Evolutionary conservation across 441 rosid genomes (phyloP).

Genomic region (Isatis lusitanica): DNA sequence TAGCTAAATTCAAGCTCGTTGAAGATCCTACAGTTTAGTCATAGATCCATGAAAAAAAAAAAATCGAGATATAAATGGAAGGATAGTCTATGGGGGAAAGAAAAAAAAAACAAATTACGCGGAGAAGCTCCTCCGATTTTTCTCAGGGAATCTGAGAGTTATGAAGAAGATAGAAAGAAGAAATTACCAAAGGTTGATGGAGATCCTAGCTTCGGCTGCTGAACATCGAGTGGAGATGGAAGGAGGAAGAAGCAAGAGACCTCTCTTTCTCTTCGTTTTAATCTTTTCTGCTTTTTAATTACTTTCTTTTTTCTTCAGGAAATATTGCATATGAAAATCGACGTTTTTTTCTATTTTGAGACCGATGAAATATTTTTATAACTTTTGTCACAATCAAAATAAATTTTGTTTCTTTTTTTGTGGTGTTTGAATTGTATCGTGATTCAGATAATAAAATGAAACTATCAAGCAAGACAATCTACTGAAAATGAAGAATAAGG

Average conservation of each 20-base stretch:
- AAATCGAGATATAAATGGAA: background rate
- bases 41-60: constrained; percentile 16
- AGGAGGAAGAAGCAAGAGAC: constrained; percentile 18
- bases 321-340: background rate
- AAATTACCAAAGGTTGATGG: constrained; percentile 7
- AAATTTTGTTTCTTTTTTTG: background rate
- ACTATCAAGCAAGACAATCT: background rate
- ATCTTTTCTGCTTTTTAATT: constrained; percentile 11
- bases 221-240: constrained; percentile 24
- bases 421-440: background rate
- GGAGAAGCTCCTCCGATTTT: background rate
- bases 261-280: constrained; percentile 13
- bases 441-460: background rate
- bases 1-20: background rate
- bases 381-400: background rate
- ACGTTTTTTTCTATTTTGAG: background rate
- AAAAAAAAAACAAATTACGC: background rate
- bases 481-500: background rate
- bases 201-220: constrained; percentile 29
- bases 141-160: background rate
- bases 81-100: background rate
- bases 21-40: constrained; percentile 1
- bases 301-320: background rate
- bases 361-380: background rate
- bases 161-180: constrained; percentile 5